Conservation (phyloP, 164 flowering plant species). For the Akebia trifoliata region DNA sequence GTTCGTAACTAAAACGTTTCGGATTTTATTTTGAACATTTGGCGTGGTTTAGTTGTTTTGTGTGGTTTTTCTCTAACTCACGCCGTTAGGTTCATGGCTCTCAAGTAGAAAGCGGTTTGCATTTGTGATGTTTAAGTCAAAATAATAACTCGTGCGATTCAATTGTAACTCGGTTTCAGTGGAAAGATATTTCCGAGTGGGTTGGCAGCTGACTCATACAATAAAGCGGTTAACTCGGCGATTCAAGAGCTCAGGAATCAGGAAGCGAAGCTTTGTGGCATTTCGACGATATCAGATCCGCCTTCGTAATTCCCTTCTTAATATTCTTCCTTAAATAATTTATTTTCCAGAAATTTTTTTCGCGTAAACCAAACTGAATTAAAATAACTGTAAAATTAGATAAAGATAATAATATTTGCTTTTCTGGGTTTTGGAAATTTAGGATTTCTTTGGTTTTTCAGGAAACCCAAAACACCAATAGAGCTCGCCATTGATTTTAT, state of each 20-base stretch:
- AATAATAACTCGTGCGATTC: too few species aligned
- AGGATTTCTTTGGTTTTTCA: conserved; percentile 18
- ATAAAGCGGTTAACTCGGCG: conserved; percentile 84
- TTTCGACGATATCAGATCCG: conserved; percentile 22
- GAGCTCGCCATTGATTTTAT: conserved; percentile 95
- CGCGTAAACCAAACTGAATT: too few species aligned
- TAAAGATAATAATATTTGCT: neutral
- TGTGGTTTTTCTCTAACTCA: conserved; percentile 1
- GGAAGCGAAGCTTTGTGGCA: conserved; percentile 27
- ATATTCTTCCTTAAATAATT: neutral
- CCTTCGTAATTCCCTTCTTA: conserved; percentile 26
- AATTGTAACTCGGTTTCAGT: conserved; percentile 27
- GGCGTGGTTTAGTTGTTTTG: neutral
- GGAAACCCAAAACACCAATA: conserved; percentile 71
- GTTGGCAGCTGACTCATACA: conserved; percentile 71
- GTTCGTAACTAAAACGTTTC: conserved; percentile 22
- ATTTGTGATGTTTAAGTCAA: neutral
- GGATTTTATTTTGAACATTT: neutral
- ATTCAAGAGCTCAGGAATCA: conserved; percentile 44
- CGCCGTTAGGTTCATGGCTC: conserved; percentile 1
- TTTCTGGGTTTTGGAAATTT: neutral
- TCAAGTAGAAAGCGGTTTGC: neutral
- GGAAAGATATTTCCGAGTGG: conserved; percentile 85
- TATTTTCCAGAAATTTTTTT: neutral
- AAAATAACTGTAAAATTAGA: neutral